Percentiles rank a stretch among this genome's conserved stretches.
Evolutionary conservation across 2,329 filamentous ascomycete genomes (phyloP).

Genomic region (Knufia petricola): DNA sequence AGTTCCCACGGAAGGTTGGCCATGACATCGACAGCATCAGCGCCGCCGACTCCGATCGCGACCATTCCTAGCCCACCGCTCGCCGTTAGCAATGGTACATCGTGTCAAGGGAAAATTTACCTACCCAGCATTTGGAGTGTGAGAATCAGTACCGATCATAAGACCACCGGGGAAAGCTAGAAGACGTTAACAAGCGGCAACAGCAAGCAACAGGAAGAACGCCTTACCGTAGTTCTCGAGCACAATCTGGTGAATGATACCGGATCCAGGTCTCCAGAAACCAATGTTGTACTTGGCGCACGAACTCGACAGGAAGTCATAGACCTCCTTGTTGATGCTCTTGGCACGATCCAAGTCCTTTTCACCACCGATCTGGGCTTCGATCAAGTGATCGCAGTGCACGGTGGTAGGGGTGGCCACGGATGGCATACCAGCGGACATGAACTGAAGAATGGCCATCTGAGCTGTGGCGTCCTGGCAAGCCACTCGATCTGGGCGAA

Average conservation of each 20-base stretch:
- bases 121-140: conserved; percentile 91
- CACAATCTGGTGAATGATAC: conserved; percentile 98
- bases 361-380: conserved; percentile 83
- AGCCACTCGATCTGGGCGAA: conserved; percentile 93
- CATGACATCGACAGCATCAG: conserved; percentile 98
- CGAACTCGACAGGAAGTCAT: conserved; percentile 86
- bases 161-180: conserved; percentile 85
- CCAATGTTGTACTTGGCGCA: conserved; percentile 99
- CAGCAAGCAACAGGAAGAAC: no score
- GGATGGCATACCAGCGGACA: conserved; percentile 93
- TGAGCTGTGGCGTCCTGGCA: conserved; percentile 99
- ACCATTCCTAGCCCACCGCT: conserved; percentile 71
- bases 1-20: conserved; percentile 94
- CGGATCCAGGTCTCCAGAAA: conserved; percentile 97
- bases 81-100: not conserved
- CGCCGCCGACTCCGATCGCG: conserved; percentile 94
- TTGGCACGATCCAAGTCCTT: conserved; percentile 90
- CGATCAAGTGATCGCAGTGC: conserved; percentile 98
- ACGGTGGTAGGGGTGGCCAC: conserved; percentile 93
- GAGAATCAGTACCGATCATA: conserved; percentile 94
- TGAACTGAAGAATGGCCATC: conserved; percentile 99
- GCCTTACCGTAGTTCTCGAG: conserved; percentile 86
- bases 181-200: no score
- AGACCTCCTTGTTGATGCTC: conserved; percentile 97
- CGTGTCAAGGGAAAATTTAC: not conserved